A percentile compares a stretch with the other conserved stretches of the same genome.
Conservation (phyloP, 306 rosid species). For the Vigna angularis region DNA sequence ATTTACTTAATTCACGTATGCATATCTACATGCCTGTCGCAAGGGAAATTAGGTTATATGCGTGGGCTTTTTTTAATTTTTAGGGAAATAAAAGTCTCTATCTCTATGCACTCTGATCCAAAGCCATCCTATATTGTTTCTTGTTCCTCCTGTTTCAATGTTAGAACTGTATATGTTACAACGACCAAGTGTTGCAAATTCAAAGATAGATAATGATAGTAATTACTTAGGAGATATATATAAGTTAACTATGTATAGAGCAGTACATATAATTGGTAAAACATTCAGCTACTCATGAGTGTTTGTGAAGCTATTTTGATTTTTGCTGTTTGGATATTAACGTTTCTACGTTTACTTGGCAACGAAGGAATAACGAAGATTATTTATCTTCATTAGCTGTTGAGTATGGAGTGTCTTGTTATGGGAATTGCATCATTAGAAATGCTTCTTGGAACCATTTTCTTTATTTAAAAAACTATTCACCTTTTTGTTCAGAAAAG, state of each 20-base stretch:
- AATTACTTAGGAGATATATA: neutral
- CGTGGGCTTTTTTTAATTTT: neutral
- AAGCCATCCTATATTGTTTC: neutral
- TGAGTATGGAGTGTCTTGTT: conserved; percentile 17
- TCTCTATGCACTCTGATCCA: neutral
- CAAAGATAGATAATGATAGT: neutral
- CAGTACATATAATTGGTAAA: conserved; percentile 1
- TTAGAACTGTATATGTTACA: conserved; percentile 1
- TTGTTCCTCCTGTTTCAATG: conserved; percentile 9
- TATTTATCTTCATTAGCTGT: conserved; percentile 1
- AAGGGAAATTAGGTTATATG: conserved; percentile 34
- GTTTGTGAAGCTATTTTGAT: neutral
- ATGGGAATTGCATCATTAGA: conserved; percentile 3
- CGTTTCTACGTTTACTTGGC: conserved; percentile 1
- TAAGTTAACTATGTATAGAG: neutral
- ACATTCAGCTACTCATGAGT: neutral
- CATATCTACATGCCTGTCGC: conserved; percentile 24
- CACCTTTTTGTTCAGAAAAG: neutral
- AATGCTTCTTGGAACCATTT: conserved; percentile 5
- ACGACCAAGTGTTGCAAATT: neutral
- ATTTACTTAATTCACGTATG: conserved; percentile 13
- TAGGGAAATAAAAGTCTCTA: neutral
- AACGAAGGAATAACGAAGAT: conserved; percentile 11
- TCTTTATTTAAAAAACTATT: neutral
- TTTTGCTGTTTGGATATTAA: neutral